A percentile compares a stretch with the other conserved stretches of the same genome.
phyloP scores from a whole-genome alignment of 1,284 basidiomycete genomes.

The Takashimella tepidaria region DNA sequence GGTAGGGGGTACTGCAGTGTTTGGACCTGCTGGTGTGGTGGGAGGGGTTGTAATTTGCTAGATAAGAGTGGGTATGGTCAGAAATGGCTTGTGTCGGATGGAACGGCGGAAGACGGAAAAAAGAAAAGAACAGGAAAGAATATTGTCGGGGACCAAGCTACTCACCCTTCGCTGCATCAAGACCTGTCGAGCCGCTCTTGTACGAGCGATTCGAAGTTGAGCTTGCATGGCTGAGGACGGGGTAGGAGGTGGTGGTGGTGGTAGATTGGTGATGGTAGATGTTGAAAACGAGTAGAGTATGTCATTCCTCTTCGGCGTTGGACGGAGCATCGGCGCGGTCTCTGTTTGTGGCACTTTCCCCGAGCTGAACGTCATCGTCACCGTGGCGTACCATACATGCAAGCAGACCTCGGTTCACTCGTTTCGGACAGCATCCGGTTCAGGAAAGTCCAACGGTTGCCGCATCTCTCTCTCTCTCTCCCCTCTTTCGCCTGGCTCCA shows the following conservation, averaged over 20 bases:
- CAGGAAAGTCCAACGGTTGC: too few relatives aligned
- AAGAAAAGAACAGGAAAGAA: neutral
- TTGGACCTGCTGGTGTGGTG: neutral
- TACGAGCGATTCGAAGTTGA: slow-evolving; percentile 27
- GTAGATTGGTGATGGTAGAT: neutral
- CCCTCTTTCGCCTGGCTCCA: too few relatives aligned
- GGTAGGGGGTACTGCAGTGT: slow-evolving; percentile 7
- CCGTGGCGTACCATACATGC: too few relatives aligned
- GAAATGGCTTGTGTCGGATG: neutral
- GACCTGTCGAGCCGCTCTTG: slow-evolving; percentile 23
- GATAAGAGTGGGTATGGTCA: neutral
- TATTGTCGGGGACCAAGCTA: slow-evolving; percentile 1
- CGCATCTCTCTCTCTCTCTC: too few relatives aligned
- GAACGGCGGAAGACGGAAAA: too few relatives aligned
- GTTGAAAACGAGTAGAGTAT: slow-evolving; percentile 9
- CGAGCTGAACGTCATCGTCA: too few relatives aligned
- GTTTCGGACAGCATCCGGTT: too few relatives aligned
- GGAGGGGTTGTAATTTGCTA: slow-evolving; percentile 13
- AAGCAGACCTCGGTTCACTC: too few relatives aligned
- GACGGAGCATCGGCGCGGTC: too few relatives aligned
- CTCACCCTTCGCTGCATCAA: slow-evolving; percentile 34
- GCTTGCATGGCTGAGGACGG: slow-evolving; percentile 25
- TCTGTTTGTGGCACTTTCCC: too few relatives aligned
- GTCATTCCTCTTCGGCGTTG: neutral
- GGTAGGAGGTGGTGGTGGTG: slow-evolving; percentile 1